Percentiles rank a stretch among this genome's conserved stretches.
Evolutionary conservation across 2,329 filamentous ascomycete species (phyloP).

Genomic region (Teratosphaeriaceae sp.): DNA sequence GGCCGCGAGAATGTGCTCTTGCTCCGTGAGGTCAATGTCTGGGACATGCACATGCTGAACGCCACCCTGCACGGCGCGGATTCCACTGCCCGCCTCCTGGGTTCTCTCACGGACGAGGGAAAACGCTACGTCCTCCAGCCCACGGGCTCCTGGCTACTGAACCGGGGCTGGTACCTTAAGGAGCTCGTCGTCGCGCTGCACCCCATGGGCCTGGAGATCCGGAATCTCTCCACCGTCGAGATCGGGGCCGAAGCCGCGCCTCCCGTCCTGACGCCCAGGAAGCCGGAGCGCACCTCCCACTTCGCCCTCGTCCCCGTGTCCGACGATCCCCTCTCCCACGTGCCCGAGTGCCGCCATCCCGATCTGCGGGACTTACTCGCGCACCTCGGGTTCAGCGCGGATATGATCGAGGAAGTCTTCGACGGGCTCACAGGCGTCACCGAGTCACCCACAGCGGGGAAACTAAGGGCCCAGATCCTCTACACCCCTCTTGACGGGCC

Average conservation of each 20-base stretch:
- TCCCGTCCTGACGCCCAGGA: not conserved
- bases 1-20: constrained; percentile 11
- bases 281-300: constrained; percentile 2
- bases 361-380: not conserved
- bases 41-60: constrained; percentile 23
- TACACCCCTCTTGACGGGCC: too few species aligned
- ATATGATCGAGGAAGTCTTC: constrained; percentile 2
- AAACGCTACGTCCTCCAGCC: constrained; percentile 12
- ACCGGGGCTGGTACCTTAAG: constrained; percentile 15
- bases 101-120: constrained; percentile 1
- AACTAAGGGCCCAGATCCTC: too few species aligned
- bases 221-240: not conserved
- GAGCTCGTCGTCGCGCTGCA: constrained; percentile 15
- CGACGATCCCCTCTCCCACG: not conserved
- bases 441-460: too few species aligned
- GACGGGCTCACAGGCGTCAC: too few species aligned
- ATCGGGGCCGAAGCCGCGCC: constrained; percentile 10
- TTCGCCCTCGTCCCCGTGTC: constrained; percentile 6
- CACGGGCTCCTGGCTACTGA: constrained; percentile 12
- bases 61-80: constrained; percentile 16
- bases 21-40: constrained; percentile 18
- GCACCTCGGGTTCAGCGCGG: not conserved
- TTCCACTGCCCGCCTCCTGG: constrained; percentile 5
- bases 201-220: constrained; percentile 10
- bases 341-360: not conserved